Conservation (phyloP, 2,329 filamentous ascomycete genomes). For the Calonectria hawksworthii region DNA sequence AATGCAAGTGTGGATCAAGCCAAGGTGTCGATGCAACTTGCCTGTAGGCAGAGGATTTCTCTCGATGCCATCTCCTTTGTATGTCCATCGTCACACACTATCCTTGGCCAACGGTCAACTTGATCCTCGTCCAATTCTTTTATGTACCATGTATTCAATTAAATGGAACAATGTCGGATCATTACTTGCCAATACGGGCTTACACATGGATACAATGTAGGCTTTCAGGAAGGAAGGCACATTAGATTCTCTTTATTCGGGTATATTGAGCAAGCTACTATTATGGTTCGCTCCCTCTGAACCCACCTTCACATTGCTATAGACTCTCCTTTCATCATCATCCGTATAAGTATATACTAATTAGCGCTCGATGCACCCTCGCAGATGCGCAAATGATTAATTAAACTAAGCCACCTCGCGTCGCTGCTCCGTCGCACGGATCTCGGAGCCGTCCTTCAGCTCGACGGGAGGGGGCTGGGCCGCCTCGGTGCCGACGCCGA, state of each 20-base stretch:
- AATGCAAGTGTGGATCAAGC: too few relatives aligned
- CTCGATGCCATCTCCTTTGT: too few relatives aligned
- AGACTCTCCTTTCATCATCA: background rate
- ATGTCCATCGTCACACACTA: too few relatives aligned
- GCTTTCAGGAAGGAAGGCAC: background rate
- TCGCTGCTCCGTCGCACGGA: constrained; percentile 40
- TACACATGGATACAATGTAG: background rate
- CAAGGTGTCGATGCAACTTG: too few relatives aligned
- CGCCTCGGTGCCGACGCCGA: constrained; percentile 33
- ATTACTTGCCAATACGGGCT: background rate
- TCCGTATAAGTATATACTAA: background rate
- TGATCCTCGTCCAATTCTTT: too few relatives aligned
- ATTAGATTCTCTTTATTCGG: background rate
- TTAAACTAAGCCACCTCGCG: constrained; percentile 35
- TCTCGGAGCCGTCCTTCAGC: constrained; percentile 41
- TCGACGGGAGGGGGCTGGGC: constrained; percentile 25
- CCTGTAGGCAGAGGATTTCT: background rate
- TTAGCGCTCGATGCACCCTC: background rate
- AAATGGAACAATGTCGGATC: background rate
- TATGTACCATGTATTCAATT: background rate
- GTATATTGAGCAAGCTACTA: constrained; percentile 16
- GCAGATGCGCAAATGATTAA: background rate
- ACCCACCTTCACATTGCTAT: background rate
- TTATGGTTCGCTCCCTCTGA: background rate
- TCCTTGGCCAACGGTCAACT: too few relatives aligned